Base-by-base conservation (phyloP, 176 grass and related monocot species). In the Hordeum vulgare region DNA sequence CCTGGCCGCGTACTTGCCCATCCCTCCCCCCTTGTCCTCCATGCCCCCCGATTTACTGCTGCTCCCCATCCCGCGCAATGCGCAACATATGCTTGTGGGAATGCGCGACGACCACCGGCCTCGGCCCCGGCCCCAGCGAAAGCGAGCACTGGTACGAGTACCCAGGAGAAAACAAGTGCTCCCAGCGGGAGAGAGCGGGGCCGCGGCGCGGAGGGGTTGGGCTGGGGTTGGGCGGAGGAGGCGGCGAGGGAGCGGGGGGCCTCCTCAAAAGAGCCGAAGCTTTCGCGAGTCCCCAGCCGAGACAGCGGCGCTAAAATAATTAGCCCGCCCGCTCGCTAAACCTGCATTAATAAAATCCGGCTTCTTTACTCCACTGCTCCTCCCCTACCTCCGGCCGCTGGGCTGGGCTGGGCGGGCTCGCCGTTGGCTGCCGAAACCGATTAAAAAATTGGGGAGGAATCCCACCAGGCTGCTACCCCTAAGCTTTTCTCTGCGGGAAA, bases 221-320 rank as follows among this genome's bases (percentile, higher is more conserved):
- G 86, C 17, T 33, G 29, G 74, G 60, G 80, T 25, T 37, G 80
- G 56, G 86, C 17, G 61, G 61, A 26, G 54, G 66, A 14, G 61
- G 66, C 64, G 62, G 76, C 61, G 65, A 76, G 36, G 10, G 31
- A 76, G 36, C 14, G 31, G 27, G 66, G 28, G 78, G 90, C 88
- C 88, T 40, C 86, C 88, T 98, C 88, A 95, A 98, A 94, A 94
- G 92, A 85, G 87, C 69, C 77, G 86, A 86, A 89, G 77, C 90
- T 80, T 83, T 86, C 88, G 85, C 81, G 79, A 80, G 66, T 86
- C 84, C 78, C 89, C 88, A 86, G 66, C 80, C 59, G 66, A 44
- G 84, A 82, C 84, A 86, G 74, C 88, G 45, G 59, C 78, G 72
- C 81, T 80, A 86, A 86, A 90, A 86, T 83, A 86, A 86, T 79